A percentile compares a stretch with the other conserved stretches of the same genome.
These are phyloP conservation scores for Begonia loranthoides DNA, from an alignment of 306 rosid genomes.

Conservation along the genomic window DNA sequence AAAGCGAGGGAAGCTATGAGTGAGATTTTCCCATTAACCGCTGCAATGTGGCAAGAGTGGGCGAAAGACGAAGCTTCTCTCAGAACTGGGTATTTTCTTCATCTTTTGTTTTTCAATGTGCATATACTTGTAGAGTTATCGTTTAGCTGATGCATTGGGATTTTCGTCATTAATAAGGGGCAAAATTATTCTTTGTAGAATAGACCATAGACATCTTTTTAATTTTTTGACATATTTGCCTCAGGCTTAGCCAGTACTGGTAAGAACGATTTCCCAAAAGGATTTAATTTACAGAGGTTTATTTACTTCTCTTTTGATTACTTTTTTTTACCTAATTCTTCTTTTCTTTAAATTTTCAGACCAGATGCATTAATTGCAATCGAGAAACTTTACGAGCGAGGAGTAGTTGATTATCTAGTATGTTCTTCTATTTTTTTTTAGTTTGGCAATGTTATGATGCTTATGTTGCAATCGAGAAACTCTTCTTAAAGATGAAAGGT, in stretches of 20 bases:
- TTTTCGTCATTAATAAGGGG: no score
- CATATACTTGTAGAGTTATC: neutral
- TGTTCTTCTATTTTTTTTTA: conserved; percentile 10
- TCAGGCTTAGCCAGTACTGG: no score
- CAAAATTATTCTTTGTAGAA: neutral
- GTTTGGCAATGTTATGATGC: no score
- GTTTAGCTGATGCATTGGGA: neutral
- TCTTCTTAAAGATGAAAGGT: no score
- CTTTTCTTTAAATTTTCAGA: conserved; percentile 21
- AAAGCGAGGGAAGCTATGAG: conserved; percentile 79
- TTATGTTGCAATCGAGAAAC: no score
- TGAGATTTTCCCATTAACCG: conserved; percentile 53
- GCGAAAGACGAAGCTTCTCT: conserved; percentile 70
- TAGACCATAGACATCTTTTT: no score
- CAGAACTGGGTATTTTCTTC: conserved; percentile 25
- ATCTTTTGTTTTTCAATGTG: neutral
- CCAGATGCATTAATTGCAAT: conserved; percentile 32
- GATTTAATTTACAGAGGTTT: no score
- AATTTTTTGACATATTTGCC: no score
- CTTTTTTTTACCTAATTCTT: neutral
- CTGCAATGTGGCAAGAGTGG: conserved; percentile 86
- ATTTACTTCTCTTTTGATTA: conserved; percentile 1
- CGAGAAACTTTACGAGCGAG: conserved; percentile 58
- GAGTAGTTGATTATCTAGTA: conserved; percentile 69
- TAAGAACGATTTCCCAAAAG: no score